Base-by-base conservation (phyloP, 495 filamentous ascomycete genomes). In the Beverwykella pulmonaria region DNA sequence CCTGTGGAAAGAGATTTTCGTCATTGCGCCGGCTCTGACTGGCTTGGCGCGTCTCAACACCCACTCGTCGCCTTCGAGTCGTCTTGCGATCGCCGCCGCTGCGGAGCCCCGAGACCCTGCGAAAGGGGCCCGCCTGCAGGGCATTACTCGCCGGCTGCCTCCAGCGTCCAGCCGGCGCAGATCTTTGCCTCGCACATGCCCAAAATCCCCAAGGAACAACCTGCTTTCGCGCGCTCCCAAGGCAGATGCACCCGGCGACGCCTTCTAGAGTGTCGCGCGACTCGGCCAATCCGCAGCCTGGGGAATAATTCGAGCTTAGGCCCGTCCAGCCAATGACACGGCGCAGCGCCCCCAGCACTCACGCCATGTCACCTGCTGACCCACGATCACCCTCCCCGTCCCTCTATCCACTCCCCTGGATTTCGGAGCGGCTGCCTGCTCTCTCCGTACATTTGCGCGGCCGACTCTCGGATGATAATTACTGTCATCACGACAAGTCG, bases 301-400 rank as follows among this genome's bases (percentile, higher is more conserved):
- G 59, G 59, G 59, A 61, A 61, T 61, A 61, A 44, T 25, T 25
- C 36, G 27, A 47, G 44, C 44, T 47, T 47, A 47, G 4, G 20
- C 15, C 44, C 55, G 44, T 17, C 46, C 46, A 25, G 46, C 59
- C 59, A 61, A 61, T 61, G 14, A 20, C 30, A 34, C 25, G 52
- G 2, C 1, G 41, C 17, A 47, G 36, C 22, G 1, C 59, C 27
- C 36, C 25, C 22, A 25, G 19, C 4, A 22, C 47, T 7, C 19
- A 47, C 44, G 44, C 20, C 44, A 47, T 47, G 44, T 17, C 15
- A 22, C 15, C 15, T 3, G 6, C 44, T 9, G 2, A 2, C 58
- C 41, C 27, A 30, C 46, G n/a, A 10, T 20, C 34, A n/a, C 15
- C 52, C n/a, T 55, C 29, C 9, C 50, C 23, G 19, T 30, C 27